Base-by-base conservation (phyloP, 2,329 filamentous ascomycete genomes). In the Shiraia sp. region DNA sequence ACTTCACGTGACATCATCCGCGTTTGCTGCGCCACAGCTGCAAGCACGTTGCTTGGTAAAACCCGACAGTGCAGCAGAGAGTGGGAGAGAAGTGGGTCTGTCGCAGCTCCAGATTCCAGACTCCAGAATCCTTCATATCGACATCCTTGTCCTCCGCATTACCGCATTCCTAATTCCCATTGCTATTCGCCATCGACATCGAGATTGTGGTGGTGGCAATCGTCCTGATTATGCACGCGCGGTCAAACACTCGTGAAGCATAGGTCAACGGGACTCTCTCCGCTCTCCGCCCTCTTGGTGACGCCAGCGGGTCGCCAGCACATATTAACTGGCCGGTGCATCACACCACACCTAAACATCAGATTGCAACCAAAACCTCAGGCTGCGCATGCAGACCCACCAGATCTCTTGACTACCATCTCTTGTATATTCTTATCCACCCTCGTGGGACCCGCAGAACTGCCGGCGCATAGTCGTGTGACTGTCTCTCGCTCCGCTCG, bases 241-340 rank as follows among this genome's bases (percentile, higher is more conserved):
- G 46, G 40, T 40, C 44, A 55, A 55, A 51, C 56, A 36, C 43
- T 22, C 8, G 19, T 22, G 19, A 22, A 22, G 19, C 19, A 22
- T 22, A 22, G 19, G 19, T 22, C 19, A 22, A 22, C 19, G 19
- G 19, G 4, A 22, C 4, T 8, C 19, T 22, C 19, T 52, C 51
- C 52, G 50, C 42, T 46, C 46, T 49, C 52, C 46, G 48, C 30
- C 41, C 23, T 40, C 46, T 38, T 30, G 42, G 49, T 38, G 33
- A 45, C 52, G 49, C 40, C 38, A 32, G 45, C 42, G 36, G 40
- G 44, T 30, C 22, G 25, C 30, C 24, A 31, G 27, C 24, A 23
- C 15, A 38, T 24, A 38, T 31, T 17, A 36, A n/a, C n/a, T n/a
- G n/a, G n/a, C n/a, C n/a, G n/a, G n/a, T n/a, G n/a, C n/a, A n/a